phyloP scores from a whole-genome alignment of 345 rosid species.

The Raphanus raphanistrum region DNA sequence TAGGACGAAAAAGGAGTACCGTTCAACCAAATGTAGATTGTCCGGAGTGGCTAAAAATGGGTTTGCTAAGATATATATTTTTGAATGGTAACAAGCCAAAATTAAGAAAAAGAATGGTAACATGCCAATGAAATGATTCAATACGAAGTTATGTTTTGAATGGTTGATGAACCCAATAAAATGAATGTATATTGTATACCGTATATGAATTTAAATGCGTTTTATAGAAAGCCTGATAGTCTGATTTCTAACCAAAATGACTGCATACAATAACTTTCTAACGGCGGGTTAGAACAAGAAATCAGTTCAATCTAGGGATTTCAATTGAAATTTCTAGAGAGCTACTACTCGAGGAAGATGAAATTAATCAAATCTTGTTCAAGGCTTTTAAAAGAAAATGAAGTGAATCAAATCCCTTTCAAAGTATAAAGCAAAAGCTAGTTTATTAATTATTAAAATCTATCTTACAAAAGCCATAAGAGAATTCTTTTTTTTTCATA shows the following conservation, averaged over 20 bases:
- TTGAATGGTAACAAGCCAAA: neutral
- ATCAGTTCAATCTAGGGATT: too few relatives aligned
- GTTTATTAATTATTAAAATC: too few relatives aligned
- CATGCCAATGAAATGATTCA: neutral
- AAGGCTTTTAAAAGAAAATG: too few relatives aligned
- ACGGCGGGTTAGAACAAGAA: too few relatives aligned
- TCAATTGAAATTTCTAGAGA: too few relatives aligned
- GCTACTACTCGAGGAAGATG: too few relatives aligned
- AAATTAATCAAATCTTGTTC: too few relatives aligned
- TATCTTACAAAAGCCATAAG: too few relatives aligned
- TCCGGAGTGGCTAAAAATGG: constrained; percentile 21
- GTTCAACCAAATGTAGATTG: constrained; percentile 19
- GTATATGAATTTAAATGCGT: neutral
- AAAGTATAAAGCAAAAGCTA: too few relatives aligned
- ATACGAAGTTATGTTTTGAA: neutral
- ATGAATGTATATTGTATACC: neutral
- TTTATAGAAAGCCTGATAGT: neutral
- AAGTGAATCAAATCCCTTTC: too few relatives aligned
- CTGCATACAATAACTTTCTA: neutral
- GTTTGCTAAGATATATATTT: neutral
- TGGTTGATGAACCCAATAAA: neutral
- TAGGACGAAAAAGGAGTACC: constrained; percentile 27
- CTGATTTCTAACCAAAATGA: neutral
- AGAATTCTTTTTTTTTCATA: too few relatives aligned
- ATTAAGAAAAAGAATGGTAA: neutral